Percentiles rank a stretch among this genome's conserved stretches.
Evolutionary conservation across 257 asterid genomes (phyloP).

Genomic region (Solanum sejunctum): DNA sequence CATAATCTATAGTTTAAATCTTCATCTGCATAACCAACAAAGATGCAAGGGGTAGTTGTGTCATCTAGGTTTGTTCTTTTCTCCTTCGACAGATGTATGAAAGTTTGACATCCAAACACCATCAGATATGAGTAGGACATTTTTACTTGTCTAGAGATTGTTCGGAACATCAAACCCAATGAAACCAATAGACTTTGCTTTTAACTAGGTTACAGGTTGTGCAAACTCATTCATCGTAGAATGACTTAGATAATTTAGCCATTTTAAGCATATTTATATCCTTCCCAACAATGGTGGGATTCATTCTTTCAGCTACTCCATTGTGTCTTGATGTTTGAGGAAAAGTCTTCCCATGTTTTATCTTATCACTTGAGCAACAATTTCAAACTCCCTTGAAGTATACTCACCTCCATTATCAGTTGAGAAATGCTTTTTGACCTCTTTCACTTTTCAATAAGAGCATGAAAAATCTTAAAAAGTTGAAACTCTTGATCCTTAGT

Average conservation of each 20-base stretch:
- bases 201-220: too few species aligned
- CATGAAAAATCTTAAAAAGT: background rate
- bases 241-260: background rate
- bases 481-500: background rate
- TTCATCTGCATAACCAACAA: too few species aligned
- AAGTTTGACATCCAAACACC: too few species aligned
- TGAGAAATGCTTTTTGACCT: background rate
- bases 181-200: too few species aligned
- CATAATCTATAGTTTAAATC: too few species aligned
- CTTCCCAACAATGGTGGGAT: background rate
- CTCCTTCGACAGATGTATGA: too few species aligned
- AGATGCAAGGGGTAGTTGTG: too few species aligned
- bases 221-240: too few species aligned
- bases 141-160: too few species aligned
- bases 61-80: too few species aligned
- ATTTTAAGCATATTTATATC: background rate
- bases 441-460: background rate
- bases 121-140: too few species aligned
- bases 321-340: background rate
- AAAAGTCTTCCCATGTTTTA: background rate
- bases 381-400: background rate
- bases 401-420: background rate
- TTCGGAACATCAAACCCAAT: too few species aligned
- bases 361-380: background rate
- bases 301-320: background rate